These are phyloP conservation scores for Neurospora hispaniola DNA, from an alignment of 495 filamentous ascomycete species.

Conservation along the genomic window DNA sequence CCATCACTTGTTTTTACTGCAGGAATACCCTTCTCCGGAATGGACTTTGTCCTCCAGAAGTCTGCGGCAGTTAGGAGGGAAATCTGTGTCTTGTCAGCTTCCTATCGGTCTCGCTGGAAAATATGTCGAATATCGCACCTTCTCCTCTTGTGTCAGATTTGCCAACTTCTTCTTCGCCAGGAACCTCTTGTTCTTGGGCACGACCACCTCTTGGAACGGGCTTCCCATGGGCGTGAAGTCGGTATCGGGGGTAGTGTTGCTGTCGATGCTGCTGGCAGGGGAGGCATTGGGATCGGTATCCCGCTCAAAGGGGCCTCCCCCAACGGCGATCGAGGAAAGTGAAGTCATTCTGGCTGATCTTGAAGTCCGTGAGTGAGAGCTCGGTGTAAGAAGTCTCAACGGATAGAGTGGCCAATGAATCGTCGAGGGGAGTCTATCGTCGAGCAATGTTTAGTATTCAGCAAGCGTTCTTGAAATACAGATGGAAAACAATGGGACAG, in stretches of 20 bases:
- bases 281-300: constrained; percentile 30
- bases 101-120: neutral
- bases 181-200: constrained; percentile 23
- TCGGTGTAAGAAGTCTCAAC: neutral
- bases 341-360: constrained; percentile 8
- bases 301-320: constrained; percentile 4
- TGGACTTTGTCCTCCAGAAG: constrained; percentile 66
- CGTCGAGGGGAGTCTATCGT: neutral
- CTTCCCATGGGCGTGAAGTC: constrained; percentile 42
- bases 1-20: constrained; percentile 67
- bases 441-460: neutral
- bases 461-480: neutral
- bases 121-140: constrained; percentile 25
- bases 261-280: constrained; percentile 29
- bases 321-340: neutral
- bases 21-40: constrained; percentile 59
- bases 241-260: constrained; percentile 36
- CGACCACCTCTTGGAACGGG: constrained; percentile 23
- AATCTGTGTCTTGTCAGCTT: constrained; percentile 33
- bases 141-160: constrained; percentile 41
- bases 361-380: neutral
- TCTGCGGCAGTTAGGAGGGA: constrained; percentile 55
- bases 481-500: neutral
- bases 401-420: neutral
- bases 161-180: constrained; percentile 32